Base-by-base conservation (phyloP, 148 eudicot species). In the Polygonum maritimum region DNA sequence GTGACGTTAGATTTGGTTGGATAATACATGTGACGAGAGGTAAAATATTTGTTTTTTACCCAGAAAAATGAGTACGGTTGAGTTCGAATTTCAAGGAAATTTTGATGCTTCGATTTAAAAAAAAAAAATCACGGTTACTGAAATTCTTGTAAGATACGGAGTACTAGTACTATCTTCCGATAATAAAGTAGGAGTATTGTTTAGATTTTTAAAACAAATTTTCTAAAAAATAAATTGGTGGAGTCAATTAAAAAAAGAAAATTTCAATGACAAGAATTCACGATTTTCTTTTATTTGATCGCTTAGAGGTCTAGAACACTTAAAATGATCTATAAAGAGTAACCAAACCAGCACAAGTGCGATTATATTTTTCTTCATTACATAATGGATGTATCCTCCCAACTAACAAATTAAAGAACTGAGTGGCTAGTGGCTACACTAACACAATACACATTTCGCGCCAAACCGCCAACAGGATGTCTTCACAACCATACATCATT, bases 1-100 rank as follows among this genome's bases (percentile, higher is more conserved):
- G 69, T 60, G 69, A 60, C 31, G 69, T 31, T 62, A 62, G 39
- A 62, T 62, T 62, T 62, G 69, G 69, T 62, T 62, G 69, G 69
- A 62, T 62, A 26, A 62, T 62, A 26, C 69, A 62, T 62, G 69
- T 62, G 38, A 62, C 69, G 69, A 62, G 38, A 26, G 69, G 38
- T 62, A 26, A 31, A 62, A 62, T 12, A 2, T 26, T 26, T 26
- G n/a, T 0, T 0, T 19, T 54, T 54, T n/a, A 22, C 10, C 7
- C 4, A 31, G 11, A 62, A 19, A 57, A 18, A 7, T 3, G 0
- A 19, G 21, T n/a, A 13, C 26, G 8, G 11, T 9, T 19, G 33
- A 7, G 8, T 2, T 57, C 8, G 33, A 57, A 57, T 57, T 21
- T 22, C 11, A 54, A 54, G 60, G 22, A 57, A 31, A 5, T 22